Base-by-base conservation (phyloP, 805 yeast genomes). In the Jamesozyma lodderae region DNA sequence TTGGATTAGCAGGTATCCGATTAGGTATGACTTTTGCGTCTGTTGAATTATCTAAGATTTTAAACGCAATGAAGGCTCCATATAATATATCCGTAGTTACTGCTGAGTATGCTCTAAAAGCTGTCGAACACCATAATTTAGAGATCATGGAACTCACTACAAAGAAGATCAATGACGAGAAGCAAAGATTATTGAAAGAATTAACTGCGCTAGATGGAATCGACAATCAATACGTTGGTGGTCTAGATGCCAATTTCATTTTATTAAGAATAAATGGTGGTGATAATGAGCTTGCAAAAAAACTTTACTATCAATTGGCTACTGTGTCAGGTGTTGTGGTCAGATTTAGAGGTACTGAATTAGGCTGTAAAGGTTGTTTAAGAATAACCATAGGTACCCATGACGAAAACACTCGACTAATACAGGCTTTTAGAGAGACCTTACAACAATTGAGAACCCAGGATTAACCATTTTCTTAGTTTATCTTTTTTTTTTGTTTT, bases 1-100 rank as follows among this genome's bases (percentile, higher is more conserved):
- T 92, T 63, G 98, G 98, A 15, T 72, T 92, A 38, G 98, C 98
- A 3, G 97, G 96, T 32, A 81, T 88, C 35, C 73, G 98, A 51
- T 61, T 90, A 31, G 98, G 98, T 19, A 67, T 87, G 43, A 79
- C 95, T 1, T 90, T 59, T 53, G 70, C 88, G 3, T 65, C 72
- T 14, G 63, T 67, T 11, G 73, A 72, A 43, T 64, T 92, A 33
- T 73, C 95, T 0, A 51, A 60, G 4, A 72, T 83, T 35, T 64
- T 92, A 51, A 92, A 92, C 59, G 75, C 94, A 18, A 80, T 90
- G 81, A 92, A 92, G 58, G 95, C 94, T 26, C 98, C 98, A 2
- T 92, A 92, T 63, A 92, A 90, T 59, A 83, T 92, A 41, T 84
- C 95, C 7, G 72, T 86, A 10, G 66, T 82, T 46, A 78, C 97